phyloP scores from a whole-genome alignment of 2,329 filamentous ascomycete genomes.

The Dothideomycetes sp. region DNA sequence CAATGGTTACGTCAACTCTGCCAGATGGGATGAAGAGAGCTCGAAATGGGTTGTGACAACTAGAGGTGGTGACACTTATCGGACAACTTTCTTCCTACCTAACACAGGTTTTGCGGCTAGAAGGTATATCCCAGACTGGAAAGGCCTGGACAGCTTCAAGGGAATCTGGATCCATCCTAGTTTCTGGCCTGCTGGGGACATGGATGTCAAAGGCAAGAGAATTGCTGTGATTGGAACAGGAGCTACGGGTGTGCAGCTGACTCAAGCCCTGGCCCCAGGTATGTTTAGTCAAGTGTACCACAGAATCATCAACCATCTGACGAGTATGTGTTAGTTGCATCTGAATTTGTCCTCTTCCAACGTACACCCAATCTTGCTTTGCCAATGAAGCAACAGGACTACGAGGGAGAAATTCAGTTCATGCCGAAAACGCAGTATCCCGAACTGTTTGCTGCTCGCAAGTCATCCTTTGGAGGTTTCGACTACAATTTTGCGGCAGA shows the following conservation, averaged over 20 bases:
- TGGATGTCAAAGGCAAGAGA: slow-evolving; percentile 52
- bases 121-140: slow-evolving; percentile 52
- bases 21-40: slow-evolving; percentile 40
- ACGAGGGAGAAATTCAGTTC: slow-evolving; percentile 45
- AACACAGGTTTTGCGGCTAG: slow-evolving; percentile 51
- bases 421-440: slow-evolving; percentile 32
- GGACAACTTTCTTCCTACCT: slow-evolving; percentile 44
- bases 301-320: too few species aligned
- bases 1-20: slow-evolving; percentile 46
- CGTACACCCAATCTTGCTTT: slow-evolving; percentile 58
- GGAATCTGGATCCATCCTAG: slow-evolving; percentile 47
- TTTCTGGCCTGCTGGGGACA: slow-evolving; percentile 44
- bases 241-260: slow-evolving; percentile 55
- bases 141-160: slow-evolving; percentile 51
- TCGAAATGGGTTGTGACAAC: slow-evolving; percentile 45
- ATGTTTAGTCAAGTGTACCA: too few species aligned
- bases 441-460: slow-evolving; percentile 43
- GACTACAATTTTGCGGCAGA: slow-evolving; percentile 46
- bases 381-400: slow-evolving; percentile 46
- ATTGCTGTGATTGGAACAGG: slow-evolving; percentile 55
- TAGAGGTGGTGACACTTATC: slow-evolving; percentile 42
- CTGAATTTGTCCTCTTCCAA: slow-evolving; percentile 55
- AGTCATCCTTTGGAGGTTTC: slow-evolving; percentile 51
- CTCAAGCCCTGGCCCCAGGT: slow-evolving; percentile 50
- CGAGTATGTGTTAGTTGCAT: too few species aligned